Evolutionary conservation across 257 asterid genomes (phyloP).

Genomic region (Solanum bulbocastanum): DNA sequence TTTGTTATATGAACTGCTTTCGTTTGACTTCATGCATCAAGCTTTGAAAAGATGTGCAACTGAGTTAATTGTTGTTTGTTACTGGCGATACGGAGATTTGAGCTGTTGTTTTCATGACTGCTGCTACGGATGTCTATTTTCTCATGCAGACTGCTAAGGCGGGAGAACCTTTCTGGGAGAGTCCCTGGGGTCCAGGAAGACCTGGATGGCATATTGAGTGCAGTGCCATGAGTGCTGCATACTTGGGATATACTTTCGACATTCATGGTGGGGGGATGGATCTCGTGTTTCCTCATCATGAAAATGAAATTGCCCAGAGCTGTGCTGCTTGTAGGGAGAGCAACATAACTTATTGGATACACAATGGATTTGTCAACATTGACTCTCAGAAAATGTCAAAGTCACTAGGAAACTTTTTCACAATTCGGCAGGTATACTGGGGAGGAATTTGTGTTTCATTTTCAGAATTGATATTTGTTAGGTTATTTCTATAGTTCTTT

Average conservation of each 20-base stretch:
- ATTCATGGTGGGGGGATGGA: conserved; percentile 99
- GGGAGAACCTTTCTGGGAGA: conserved; percentile 95
- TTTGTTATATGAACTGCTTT: not conserved
- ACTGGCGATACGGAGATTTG: not conserved
- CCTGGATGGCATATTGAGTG: conserved; percentile 99
- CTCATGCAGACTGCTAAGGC: conserved; percentile 83
- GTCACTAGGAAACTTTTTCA: conserved; percentile 94
- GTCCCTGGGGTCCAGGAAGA: conserved; percentile 99
- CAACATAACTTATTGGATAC: conserved; percentile 75
- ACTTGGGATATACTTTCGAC: conserved; percentile 79
- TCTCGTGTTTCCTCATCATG: conserved; percentile 95
- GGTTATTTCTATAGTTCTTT: not conserved
- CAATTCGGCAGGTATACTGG: conserved; percentile 69
- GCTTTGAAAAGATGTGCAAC: not conserved
- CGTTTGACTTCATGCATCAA: not conserved
- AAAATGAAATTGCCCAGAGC: conserved; percentile 98
- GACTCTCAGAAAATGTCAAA: conserved; percentile 96
- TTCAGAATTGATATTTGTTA: not conserved
- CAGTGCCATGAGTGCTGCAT: conserved; percentile 98
- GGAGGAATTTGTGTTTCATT: not conserved
- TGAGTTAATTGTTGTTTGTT: not conserved
- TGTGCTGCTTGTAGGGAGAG: conserved; percentile 82
- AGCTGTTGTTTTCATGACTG: not conserved
- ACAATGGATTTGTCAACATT: conserved; percentile 89
- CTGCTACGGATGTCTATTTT: not conserved